phyloP scores from a whole-genome alignment of 179 eudicot genomes.

The Actinidia chinensis region DNA sequence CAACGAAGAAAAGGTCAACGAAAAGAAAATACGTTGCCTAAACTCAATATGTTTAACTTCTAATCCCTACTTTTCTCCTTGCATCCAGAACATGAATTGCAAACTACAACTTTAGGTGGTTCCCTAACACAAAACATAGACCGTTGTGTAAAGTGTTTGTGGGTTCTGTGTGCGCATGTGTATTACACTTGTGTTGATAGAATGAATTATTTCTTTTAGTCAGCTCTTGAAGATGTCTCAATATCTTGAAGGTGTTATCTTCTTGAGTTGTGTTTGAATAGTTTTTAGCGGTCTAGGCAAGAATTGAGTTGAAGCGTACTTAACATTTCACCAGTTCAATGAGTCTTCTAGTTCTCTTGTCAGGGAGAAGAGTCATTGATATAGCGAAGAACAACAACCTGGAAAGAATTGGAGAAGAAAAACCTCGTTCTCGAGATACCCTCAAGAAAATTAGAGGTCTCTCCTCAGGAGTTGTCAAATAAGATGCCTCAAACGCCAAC shows the following conservation, averaged over 20 bases:
- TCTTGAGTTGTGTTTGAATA: too few species aligned
- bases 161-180: background rate
- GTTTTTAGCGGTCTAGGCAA: too few species aligned
- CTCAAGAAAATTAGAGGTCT: constrained; percentile 40
- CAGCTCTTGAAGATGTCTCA: too few species aligned
- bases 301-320: background rate
- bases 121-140: too few species aligned
- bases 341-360: background rate
- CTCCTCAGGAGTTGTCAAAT: constrained; percentile 54
- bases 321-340: constrained; percentile 1
- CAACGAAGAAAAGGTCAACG: background rate
- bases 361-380: constrained; percentile 47
- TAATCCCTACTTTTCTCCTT: background rate
- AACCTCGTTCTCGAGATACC: constrained; percentile 77
- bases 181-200: too few species aligned
- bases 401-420: constrained; percentile 45
- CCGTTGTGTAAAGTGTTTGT: too few species aligned
- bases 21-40: background rate
- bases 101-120: background rate
- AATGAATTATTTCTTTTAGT: too few species aligned
- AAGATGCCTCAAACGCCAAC: constrained; percentile 61
- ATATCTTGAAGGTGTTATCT: too few species aligned
- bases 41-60: background rate
- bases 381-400: constrained; percentile 48
- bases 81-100: background rate